Percentiles rank a stretch among this genome's conserved stretches.
These are phyloP conservation scores for Globisporangium echinulatum DNA, from an alignment of 352 stramenopile genomes.

Conservation along the genomic window DNA sequence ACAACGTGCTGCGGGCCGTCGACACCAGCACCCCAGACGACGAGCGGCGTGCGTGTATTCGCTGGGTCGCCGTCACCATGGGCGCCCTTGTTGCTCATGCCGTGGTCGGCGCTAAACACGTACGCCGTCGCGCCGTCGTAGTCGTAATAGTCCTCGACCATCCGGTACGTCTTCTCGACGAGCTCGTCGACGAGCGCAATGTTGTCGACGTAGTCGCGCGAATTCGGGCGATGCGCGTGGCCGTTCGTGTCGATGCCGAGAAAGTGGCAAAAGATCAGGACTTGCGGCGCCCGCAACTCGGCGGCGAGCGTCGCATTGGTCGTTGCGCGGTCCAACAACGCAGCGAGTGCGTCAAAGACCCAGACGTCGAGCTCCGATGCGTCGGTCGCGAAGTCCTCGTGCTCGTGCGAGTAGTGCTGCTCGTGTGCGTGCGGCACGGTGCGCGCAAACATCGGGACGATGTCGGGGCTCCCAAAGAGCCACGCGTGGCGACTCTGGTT, in stretches of 20 bases:
- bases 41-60: slow-evolving; percentile 75
- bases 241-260: slow-evolving; percentile 85
- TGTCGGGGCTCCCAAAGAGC: slow-evolving; percentile 79
- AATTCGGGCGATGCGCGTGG: slow-evolving; percentile 73
- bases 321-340: slow-evolving; percentile 30
- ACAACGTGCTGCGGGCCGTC: slow-evolving; percentile 18
- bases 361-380: slow-evolving; percentile 70
- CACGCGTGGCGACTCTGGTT: slow-evolving; percentile 68
- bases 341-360: slow-evolving; percentile 51
- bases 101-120: slow-evolving; percentile 82
- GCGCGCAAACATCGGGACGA: slow-evolving; percentile 82
- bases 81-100: slow-evolving; percentile 78
- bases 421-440: slow-evolving; percentile 61
- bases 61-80: slow-evolving; percentile 76
- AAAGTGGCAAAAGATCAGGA: slow-evolving; percentile 80
- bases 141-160: slow-evolving; percentile 66
- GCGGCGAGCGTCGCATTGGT: slow-evolving; percentile 19
- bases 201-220: slow-evolving; percentile 76
- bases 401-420: slow-evolving; percentile 65
- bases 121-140: slow-evolving; percentile 67
- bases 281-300: slow-evolving; percentile 28
- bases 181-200: slow-evolving; percentile 77
- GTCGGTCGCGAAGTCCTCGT: slow-evolving; percentile 83
- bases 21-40: slow-evolving; percentile 73
- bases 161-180: slow-evolving; percentile 45